phyloP scores from a whole-genome alignment of 1,284 basidiomycete species.

The Ustilago trichophora region DNA sequence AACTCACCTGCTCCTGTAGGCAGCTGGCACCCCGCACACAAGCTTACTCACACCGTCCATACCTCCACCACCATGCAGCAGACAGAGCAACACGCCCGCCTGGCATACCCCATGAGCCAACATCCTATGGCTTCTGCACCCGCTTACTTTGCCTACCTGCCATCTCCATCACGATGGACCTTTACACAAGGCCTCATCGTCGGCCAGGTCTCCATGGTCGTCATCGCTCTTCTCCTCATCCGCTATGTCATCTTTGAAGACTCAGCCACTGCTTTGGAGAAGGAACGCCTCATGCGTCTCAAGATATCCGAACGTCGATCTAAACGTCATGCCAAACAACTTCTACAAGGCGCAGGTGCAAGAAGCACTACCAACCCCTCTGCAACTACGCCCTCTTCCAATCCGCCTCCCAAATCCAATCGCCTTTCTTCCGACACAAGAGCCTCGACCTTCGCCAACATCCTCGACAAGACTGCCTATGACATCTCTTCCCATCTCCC shows the following conservation, averaged over 20 bases:
- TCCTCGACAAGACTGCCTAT: conserved; percentile 70
- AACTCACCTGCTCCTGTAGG: too few species aligned
- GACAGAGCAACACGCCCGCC: conserved; percentile 7
- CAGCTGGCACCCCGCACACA: too few species aligned
- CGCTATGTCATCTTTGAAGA: conserved; percentile 72
- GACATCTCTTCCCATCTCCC: conserved; percentile 70
- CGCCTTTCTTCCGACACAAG: conserved; percentile 31
- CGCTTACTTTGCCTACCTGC: conserved; percentile 21
- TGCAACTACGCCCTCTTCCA: neutral
- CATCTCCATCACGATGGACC: conserved; percentile 55
- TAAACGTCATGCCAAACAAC: conserved; percentile 39
- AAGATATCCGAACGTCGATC: conserved; percentile 41
- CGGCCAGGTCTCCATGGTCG: conserved; percentile 69
- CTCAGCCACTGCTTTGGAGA: conserved; percentile 42
- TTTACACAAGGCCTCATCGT: conserved; percentile 72
- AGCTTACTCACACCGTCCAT: too few species aligned
- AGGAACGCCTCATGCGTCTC: conserved; percentile 47
- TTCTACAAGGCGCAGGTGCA: conserved; percentile 26
- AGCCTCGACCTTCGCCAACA: conserved; percentile 23
- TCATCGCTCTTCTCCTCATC: conserved; percentile 60
- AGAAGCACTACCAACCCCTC: conserved; percentile 6
- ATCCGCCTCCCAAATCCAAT: conserved; percentile 14
- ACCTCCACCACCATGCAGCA: conserved; percentile 11
- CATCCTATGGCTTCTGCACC: conserved; percentile 6
- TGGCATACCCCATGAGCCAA: conserved; percentile 14